Percentiles rank a stretch among this genome's conserved stretches.
phyloP scores from a whole-genome alignment of 345 rosid species.

The Lumnitzera littorea region DNA sequence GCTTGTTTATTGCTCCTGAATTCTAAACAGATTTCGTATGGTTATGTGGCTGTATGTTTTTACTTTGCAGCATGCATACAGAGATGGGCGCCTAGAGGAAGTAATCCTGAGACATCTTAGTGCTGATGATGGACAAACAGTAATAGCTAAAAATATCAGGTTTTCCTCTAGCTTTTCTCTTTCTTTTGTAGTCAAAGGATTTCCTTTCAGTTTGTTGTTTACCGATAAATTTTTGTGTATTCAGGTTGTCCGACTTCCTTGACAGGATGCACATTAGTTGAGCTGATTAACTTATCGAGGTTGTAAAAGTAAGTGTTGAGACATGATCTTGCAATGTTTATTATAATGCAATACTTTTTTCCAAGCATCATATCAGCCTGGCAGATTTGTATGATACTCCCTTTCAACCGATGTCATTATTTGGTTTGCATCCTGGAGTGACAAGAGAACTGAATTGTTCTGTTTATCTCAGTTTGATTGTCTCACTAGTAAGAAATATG shows the following conservation, averaged over 20 bases:
- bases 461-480: too few relatives aligned
- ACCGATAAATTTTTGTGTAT: background rate
- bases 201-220: background rate
- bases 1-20: too few relatives aligned
- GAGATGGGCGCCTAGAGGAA: slow-evolving; percentile 75
- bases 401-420: too few relatives aligned
- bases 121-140: slow-evolving; percentile 53
- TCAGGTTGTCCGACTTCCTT: slow-evolving; percentile 71
- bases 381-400: too few relatives aligned
- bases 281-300: background rate
- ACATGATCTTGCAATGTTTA: too few relatives aligned
- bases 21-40: too few relatives aligned
- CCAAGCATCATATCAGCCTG: too few relatives aligned
- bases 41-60: background rate
- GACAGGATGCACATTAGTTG: slow-evolving; percentile 36
- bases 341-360: too few relatives aligned
- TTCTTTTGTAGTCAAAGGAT: background rate
- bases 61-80: slow-evolving; percentile 57
- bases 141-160: slow-evolving; percentile 58
- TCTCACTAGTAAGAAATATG: too few relatives aligned
- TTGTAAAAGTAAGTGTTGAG: too few relatives aligned
- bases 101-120: slow-evolving; percentile 63
- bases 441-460: too few relatives aligned
- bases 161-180: slow-evolving; percentile 2
- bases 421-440: too few relatives aligned